Percentiles rank a stretch among this genome's conserved stretches.
Evolutionary conservation across 306 rosid species (phyloP).

Genomic region (Pterocarpus macrocarpus): DNA sequence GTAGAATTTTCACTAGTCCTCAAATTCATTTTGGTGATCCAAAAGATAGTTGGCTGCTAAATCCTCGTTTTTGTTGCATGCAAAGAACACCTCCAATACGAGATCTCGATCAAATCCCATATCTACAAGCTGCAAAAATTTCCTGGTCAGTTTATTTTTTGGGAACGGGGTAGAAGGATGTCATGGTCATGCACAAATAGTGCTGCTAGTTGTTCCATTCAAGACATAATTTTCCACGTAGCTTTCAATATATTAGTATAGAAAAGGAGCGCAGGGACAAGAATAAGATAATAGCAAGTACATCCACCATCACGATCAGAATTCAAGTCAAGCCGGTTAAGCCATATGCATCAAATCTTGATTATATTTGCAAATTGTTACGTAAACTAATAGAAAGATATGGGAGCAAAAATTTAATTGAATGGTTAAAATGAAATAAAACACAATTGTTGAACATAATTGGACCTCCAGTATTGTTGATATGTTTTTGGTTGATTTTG

Average conservation of each 20-base stretch:
- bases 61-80: constrained; percentile 87
- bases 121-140: constrained; percentile 70
- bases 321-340: not conserved
- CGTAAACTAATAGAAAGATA: not conserved
- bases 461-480: not conserved
- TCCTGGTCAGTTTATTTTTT: constrained; percentile 17
- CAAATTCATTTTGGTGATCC: constrained; percentile 83
- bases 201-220: too few species aligned
- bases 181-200: too few species aligned
- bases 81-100: constrained; percentile 83
- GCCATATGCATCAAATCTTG: not conserved
- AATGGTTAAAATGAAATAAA: not conserved
- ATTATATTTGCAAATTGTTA: constrained; percentile 1
- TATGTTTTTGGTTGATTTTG: not conserved
- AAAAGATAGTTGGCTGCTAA: constrained; percentile 86
- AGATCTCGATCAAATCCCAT: constrained; percentile 85
- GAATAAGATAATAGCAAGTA: not conserved
- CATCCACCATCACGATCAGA: constrained; percentile 6
- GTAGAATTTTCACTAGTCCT: constrained; percentile 53
- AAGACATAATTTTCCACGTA: not conserved
- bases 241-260: not conserved
- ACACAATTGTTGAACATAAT: not conserved
- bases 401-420: not conserved
- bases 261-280: not conserved
- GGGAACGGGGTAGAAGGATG: too few species aligned